Conservation (phyloP, 257 asterid genomes). For the Catharanthus roseus region DNA sequence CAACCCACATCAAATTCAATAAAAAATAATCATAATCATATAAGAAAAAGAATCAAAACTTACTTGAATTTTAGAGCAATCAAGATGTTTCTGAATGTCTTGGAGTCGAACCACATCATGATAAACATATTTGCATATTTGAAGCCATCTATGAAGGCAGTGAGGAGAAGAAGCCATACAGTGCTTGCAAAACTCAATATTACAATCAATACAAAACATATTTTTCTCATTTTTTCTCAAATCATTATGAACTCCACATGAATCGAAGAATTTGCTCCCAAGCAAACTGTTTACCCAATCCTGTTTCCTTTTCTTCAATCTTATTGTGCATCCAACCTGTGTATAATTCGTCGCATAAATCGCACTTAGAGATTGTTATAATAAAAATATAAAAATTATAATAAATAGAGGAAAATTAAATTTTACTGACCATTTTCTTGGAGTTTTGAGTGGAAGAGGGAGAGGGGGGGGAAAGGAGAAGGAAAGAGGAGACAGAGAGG, state of each 20-base stretch:
- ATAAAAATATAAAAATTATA: neutral
- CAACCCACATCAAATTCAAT: neutral
- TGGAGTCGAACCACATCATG: conserved; percentile 70
- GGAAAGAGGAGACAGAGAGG: neutral
- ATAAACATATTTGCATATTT: conserved; percentile 72
- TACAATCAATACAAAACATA: conserved; percentile 64
- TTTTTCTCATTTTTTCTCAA: conserved; percentile 58
- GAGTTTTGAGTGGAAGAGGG: neutral
- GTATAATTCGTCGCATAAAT: neutral
- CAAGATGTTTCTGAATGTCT: conserved; percentile 54
- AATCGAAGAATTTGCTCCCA: conserved; percentile 38
- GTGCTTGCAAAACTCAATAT: conserved; percentile 49
- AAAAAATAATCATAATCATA: neutral
- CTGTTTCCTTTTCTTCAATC: conserved; percentile 23
- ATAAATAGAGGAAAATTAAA: neutral
- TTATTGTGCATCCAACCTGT: conserved; percentile 40
- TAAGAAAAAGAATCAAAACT: conserved; percentile 1
- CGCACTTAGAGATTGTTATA: too few relatives aligned
- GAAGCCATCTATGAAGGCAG: conserved; percentile 46
- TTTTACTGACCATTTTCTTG: neutral
- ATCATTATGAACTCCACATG: conserved; percentile 47
- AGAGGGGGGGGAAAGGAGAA: neutral
- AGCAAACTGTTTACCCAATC: conserved; percentile 51
- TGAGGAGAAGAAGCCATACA: conserved; percentile 36
- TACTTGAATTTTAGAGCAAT: conserved; percentile 66